Percentiles rank a stretch among this genome's conserved stretches.
These are phyloP conservation scores for Xylaria palmicola DNA, from an alignment of 495 filamentous ascomycete species.

Conservation along the genomic window DNA sequence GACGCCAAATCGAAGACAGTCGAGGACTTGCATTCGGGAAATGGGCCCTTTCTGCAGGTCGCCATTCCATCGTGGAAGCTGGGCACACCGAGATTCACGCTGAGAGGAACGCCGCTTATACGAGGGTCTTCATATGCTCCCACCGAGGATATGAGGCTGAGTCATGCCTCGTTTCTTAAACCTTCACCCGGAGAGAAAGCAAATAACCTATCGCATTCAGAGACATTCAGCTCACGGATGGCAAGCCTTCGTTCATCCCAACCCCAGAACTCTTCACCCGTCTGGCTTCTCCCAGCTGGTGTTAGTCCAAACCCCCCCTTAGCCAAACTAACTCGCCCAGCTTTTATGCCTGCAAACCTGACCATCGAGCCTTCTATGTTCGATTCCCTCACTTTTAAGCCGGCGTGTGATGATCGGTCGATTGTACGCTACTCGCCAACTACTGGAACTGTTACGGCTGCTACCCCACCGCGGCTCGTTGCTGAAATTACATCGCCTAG, in stretches of 20 bases:
- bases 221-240: slow-evolving; percentile 30
- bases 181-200: slow-evolving; percentile 22
- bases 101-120: slow-evolving; percentile 74
- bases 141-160: slow-evolving; percentile 48
- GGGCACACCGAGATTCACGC: slow-evolving; percentile 78
- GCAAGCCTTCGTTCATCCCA: slow-evolving; percentile 29
- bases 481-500: slow-evolving; percentile 96
- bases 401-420: slow-evolving; percentile 68
- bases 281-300: slow-evolving; percentile 23
- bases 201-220: slow-evolving; percentile 23
- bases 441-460: slow-evolving; percentile 77
- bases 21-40: slow-evolving; percentile 49
- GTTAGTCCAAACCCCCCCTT: slow-evolving; percentile 25
- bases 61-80: slow-evolving; percentile 85
- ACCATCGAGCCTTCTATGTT: slow-evolving; percentile 66
- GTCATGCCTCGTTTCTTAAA: slow-evolving; percentile 43
- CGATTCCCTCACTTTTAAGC: slow-evolving; percentile 71
- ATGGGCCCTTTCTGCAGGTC: slow-evolving; percentile 65
- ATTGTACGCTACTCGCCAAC: slow-evolving; percentile 80
- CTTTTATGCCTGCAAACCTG: slow-evolving; percentile 45
- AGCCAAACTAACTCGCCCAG: slow-evolving; percentile 33
- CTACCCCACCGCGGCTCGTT: slow-evolving; percentile 86
- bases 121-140: slow-evolving; percentile 69
- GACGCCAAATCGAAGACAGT: slow-evolving; percentile 61
- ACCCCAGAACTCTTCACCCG: slow-evolving; percentile 26